Evolutionary conservation across 306 rosid species (phyloP).

Genomic region (Parietaria judaica): DNA sequence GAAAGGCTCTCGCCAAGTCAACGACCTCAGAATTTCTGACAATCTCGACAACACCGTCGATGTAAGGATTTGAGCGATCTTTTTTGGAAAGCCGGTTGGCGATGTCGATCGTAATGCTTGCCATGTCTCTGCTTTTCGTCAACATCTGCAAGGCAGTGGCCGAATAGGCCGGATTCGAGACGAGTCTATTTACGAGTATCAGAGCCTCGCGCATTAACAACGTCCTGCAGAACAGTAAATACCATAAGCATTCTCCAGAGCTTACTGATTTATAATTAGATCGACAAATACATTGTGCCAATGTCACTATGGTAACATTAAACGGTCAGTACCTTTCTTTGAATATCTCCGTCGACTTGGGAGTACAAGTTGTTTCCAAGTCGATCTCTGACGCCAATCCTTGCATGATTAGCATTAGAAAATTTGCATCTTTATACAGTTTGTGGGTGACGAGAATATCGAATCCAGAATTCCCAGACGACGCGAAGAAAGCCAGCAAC

Average conservation of each 20-base stretch:
- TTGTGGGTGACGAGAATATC: conserved; percentile 51
- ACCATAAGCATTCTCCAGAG: conserved; percentile 6
- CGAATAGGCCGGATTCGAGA: conserved; percentile 57
- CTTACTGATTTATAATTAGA: no score
- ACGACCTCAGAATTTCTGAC: conserved; percentile 56
- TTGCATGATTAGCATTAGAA: conserved; percentile 66
- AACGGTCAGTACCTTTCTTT: conserved; percentile 61
- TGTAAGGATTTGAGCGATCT: conserved; percentile 20
- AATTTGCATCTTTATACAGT: conserved; percentile 41
- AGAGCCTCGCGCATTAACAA: conserved; percentile 76
- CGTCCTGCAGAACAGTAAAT: conserved; percentile 43
- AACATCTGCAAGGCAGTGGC: conserved; percentile 40
- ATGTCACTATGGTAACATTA: no score
- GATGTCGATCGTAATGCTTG: conserved; percentile 54
- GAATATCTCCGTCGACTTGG: conserved; percentile 35
- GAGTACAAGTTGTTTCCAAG: conserved; percentile 27
- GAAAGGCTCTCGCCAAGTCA: conserved; percentile 57
- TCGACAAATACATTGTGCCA: no score
- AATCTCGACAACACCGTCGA: conserved; percentile 33
- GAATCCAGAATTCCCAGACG: conserved; percentile 75
- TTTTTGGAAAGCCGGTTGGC: conserved; percentile 58
- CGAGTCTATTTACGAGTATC: conserved; percentile 77
- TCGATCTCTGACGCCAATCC: conserved; percentile 50
- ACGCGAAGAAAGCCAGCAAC: conserved; percentile 77
- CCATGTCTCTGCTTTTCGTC: conserved; percentile 60